Base-by-base conservation (phyloP, 352 stramenopile species). In the Phytophthora macrochlamydospora region DNA sequence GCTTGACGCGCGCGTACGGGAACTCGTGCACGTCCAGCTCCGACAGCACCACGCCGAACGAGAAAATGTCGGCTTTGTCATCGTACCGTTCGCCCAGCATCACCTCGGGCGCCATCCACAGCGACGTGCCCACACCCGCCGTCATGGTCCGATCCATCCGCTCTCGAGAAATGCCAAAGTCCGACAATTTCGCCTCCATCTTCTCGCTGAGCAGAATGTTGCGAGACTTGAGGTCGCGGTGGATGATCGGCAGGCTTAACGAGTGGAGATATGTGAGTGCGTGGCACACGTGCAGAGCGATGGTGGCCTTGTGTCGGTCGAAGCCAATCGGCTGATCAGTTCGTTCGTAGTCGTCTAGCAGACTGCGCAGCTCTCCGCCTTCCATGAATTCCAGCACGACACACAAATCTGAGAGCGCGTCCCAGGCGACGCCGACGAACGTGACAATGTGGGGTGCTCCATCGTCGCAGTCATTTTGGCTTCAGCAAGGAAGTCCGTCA, bases 21-120 rank as follows among this genome's bases (percentile, higher is more conserved):
- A 58, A 45, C 8, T 52, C 46, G 30, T 73, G 65, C 24, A 68
- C 75, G 18, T 90, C 81, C 4, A 87, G 61, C 66, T 90, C 81
- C 1, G 76, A 80, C 8, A 90, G 56, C 37, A 90, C 75, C 31
- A 87, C 78, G 2, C 82, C 82, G 42, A 89, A 76, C 29, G 82
- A 87, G 59, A 87, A 90, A n/a, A 91, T 77, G 59, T 89, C 79
- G 0, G 80, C 71, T 7, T 81, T 75, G 6, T 72, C 69, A 13
- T 80, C 69, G 43, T 81, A 79, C 14, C 91, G 79, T 28, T 76
- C 65, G 7, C 87, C 88, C 1, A 71, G 37, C 28, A 97, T 66
- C 40, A 89, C 59, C 50, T 91, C 81, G 0, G 81, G 79, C 7
- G 81, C 79, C 31, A 81, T 71, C 83, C 83, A 90, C 35, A 79